phyloP scores from a whole-genome alignment of 179 eudicot species.

The Beta corolliflora region DNA sequence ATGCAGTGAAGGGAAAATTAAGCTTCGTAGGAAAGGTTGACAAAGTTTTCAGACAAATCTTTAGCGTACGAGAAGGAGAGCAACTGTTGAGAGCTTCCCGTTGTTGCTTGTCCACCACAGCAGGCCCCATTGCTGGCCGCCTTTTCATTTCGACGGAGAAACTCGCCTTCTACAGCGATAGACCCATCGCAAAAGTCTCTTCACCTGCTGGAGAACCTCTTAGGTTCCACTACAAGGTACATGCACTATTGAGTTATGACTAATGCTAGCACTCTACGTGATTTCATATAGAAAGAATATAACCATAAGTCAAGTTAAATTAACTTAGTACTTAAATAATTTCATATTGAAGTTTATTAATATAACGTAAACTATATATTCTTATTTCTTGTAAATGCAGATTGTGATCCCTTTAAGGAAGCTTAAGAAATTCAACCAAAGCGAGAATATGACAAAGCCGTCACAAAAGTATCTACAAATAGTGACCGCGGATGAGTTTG shows the following conservation, averaged over 20 bases:
- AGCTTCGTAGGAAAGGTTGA: constrained; percentile 52
- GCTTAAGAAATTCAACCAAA: constrained; percentile 40
- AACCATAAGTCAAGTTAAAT: too few relatives aligned
- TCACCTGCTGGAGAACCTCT: constrained; percentile 22
- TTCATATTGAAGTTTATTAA: too few relatives aligned
- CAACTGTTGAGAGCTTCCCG: constrained; percentile 38
- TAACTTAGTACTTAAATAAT: too few relatives aligned
- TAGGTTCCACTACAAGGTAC: constrained; percentile 34
- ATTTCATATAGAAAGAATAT: too few relatives aligned
- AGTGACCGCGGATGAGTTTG: constrained; percentile 59
- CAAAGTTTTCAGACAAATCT: constrained; percentile 39
- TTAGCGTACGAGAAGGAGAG: constrained; percentile 31
- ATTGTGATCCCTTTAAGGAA: constrained; percentile 50
- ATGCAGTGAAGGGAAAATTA: constrained; percentile 32
- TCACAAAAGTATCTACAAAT: constrained; percentile 53
- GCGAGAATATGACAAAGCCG: constrained; percentile 39
- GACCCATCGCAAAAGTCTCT: constrained; percentile 27
- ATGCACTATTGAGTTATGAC: neutral
- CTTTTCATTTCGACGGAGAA: constrained; percentile 43
- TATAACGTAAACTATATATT: neutral
- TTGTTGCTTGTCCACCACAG: constrained; percentile 37
- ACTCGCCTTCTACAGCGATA: constrained; percentile 39
- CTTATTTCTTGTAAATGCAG: constrained; percentile 11
- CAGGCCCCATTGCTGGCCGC: constrained; percentile 41
- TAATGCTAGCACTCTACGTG: too few relatives aligned